These are phyloP conservation scores for Aspergillus novofumigatus DNA, from an alignment of 2,329 filamentous ascomycete genomes.

Conservation along the genomic window DNA sequence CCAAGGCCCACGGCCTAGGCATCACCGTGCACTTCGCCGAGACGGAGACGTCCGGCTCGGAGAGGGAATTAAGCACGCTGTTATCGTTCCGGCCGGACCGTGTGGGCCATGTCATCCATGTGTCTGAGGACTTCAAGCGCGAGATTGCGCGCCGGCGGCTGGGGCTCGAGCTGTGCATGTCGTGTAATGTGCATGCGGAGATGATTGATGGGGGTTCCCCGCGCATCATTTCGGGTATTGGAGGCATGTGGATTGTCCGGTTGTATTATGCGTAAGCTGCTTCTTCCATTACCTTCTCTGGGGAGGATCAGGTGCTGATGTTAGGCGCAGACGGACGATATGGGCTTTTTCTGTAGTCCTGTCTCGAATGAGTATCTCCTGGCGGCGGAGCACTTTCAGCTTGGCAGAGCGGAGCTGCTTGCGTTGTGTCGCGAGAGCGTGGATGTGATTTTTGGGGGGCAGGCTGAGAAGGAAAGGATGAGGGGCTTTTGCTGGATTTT, in stretches of 20 bases:
- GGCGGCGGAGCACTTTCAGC: constrained; percentile 64
- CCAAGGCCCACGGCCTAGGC: constrained; percentile 53
- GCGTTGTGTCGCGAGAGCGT: constrained; percentile 58
- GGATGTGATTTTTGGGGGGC: constrained; percentile 62
- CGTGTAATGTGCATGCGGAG: constrained; percentile 73
- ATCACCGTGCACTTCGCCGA: constrained; percentile 79
- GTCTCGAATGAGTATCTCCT: constrained; percentile 74
- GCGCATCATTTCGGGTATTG: constrained; percentile 77
- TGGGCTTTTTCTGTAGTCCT: constrained; percentile 73
- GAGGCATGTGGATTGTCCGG: constrained; percentile 55
- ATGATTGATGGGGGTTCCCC: constrained; percentile 63
- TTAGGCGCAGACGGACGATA: constrained; percentile 83
- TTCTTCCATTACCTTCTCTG: not conserved
- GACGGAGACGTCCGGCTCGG: constrained; percentile 52
- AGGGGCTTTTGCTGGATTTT: constrained; percentile 20
- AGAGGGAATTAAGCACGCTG: constrained; percentile 59
- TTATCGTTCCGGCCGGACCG: constrained; percentile 64
- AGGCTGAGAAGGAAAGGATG: constrained; percentile 51
- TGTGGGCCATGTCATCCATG: constrained; percentile 75
- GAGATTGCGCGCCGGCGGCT: constrained; percentile 54
- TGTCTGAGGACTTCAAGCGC: constrained; percentile 56
- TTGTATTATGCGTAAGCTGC: constrained; percentile 69
- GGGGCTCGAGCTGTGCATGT: constrained; percentile 72
- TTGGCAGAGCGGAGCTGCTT: constrained; percentile 49
- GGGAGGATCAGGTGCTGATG: not conserved